Base-by-base conservation (phyloP, 805 yeast species). In the Monosporozyma unispora region DNA sequence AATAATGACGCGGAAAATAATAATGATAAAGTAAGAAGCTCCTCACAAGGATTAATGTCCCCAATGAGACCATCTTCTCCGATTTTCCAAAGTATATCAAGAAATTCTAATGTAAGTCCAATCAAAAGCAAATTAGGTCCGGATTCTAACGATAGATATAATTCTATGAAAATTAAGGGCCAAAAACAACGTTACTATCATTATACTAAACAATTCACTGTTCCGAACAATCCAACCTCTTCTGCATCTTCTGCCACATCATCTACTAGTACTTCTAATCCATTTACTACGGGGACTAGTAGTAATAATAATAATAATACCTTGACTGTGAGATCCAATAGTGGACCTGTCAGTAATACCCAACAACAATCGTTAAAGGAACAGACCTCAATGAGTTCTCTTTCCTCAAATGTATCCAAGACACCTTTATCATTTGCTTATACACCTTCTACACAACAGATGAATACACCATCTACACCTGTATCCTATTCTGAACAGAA, bases 181-280 rank as follows among this genome's bases (percentile, higher is more conserved):
- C 68, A 64, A 50, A 64, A 63, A 49, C 65, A 64, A 48, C 54
- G 68, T 45, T 64, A 63, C 45, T 58, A 55, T 39, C 60, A 60
- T 31, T 62, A 64, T 48, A 59, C 64, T 9, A 63, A 62, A 45
- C 65, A 63, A 35, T 23, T 60, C n/a, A 40, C 27, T n/a, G 29
- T 23, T 14, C 8, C 6, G 10, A 38, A 38, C 9, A 18, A 19
- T 19, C 6, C n/a, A 12, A 21, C 18, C 10, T 9, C 42, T 11
- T 5, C 27, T 11, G 16, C 16, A 39, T n/a, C 27, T 10, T 21
- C 25, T 39, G 14, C 27, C 5, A 39, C 42, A 21, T 21, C 27
- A 12, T 10, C 25, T 39, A 21, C n/a, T 10, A 22, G 21, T 22
- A 21, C 42, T 11, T 60, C 63, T 18, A 35, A 19, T 19, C 39